These are phyloP conservation scores for Bathelium albidoporum DNA, from an alignment of 495 filamentous ascomycete genomes.

Conservation along the genomic window DNA sequence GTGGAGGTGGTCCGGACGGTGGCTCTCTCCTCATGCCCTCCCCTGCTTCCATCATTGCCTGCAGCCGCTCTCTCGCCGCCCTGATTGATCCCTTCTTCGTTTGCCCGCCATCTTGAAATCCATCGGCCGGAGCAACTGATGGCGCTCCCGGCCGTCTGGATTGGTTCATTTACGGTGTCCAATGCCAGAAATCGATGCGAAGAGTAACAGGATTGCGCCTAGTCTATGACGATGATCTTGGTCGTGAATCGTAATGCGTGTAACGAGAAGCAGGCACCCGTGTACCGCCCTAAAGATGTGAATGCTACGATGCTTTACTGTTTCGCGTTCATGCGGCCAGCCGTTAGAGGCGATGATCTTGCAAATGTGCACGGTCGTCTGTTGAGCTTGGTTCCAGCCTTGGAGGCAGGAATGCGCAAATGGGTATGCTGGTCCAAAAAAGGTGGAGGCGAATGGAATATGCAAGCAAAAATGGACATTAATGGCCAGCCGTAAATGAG, in stretches of 20 bases:
- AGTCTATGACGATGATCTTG: background rate
- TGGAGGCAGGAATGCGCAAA: background rate
- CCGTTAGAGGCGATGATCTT: no score
- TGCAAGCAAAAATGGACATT: background rate
- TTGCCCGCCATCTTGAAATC: background rate
- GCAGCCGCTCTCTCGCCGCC: background rate
- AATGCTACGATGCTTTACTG: background rate
- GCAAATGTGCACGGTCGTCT: background rate
- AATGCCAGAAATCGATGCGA: background rate
- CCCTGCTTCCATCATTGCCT: background rate
- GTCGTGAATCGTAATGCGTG: background rate
- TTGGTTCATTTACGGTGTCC: slow-evolving; percentile 1
- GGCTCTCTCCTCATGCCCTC: slow-evolving; percentile 1
- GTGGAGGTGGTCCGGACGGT: background rate
- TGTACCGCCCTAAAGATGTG: background rate
- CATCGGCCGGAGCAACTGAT: background rate
- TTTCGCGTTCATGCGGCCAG: slow-evolving; percentile 1
- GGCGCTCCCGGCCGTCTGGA: slow-evolving; percentile 1
- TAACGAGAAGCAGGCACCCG: background rate
- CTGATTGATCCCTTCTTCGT: background rate
- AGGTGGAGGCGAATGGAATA: background rate
- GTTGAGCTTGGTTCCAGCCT: background rate
- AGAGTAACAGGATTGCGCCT: background rate
- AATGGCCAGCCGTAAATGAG: background rate
- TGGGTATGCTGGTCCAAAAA: background rate